These are phyloP conservation scores for Hypoxylon sp. DNA, from an alignment of 2,329 filamentous ascomycete genomes.

Conservation along the genomic window DNA sequence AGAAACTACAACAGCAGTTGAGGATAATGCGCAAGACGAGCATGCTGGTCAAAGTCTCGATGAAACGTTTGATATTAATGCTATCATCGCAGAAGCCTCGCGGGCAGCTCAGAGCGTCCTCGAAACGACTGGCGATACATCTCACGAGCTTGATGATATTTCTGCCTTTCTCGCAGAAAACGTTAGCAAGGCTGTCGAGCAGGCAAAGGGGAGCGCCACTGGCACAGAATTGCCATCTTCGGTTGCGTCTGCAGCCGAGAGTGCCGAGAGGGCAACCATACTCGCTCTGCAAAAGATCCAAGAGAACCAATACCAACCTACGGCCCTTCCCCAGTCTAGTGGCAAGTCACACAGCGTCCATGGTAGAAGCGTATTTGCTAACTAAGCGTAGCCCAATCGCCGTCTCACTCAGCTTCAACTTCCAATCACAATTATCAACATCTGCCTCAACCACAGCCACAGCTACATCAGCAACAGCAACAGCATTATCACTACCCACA, in stretches of 20 bases:
- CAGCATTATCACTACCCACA: conserved; percentile 42
- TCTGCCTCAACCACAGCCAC: not conserved
- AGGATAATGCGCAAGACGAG: conserved; percentile 34
- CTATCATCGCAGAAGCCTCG: conserved; percentile 46
- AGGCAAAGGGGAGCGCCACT: conserved; percentile 39
- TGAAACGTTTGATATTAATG: conserved; percentile 43
- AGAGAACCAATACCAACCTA: conserved; percentile 46
- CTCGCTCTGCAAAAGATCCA: conserved; percentile 46
- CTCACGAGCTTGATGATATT: conserved; percentile 40
- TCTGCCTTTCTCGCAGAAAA: conserved; percentile 44
- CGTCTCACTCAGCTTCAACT: conserved; percentile 35
- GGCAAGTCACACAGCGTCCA: conserved; percentile 30
- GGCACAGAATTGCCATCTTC: conserved; percentile 42
- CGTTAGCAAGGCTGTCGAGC: conserved; percentile 43
- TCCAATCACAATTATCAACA: conserved; percentile 8
- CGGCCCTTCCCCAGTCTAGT: conserved; percentile 40
- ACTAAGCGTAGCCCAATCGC: conserved; percentile 37
- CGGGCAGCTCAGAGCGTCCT: conserved; percentile 42
- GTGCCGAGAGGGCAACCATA: conserved; percentile 45
- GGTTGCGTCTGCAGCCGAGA: conserved; percentile 44
- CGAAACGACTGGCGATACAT: conserved; percentile 31
- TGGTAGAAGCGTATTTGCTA: conserved; percentile 7
- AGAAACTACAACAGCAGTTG: conserved; percentile 33
- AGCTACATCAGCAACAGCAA: conserved; percentile 34
- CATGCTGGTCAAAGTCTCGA: conserved; percentile 33